Conservation (phyloP, 1,139 yeast genomes). For the Candida tunisiensis region DNA sequence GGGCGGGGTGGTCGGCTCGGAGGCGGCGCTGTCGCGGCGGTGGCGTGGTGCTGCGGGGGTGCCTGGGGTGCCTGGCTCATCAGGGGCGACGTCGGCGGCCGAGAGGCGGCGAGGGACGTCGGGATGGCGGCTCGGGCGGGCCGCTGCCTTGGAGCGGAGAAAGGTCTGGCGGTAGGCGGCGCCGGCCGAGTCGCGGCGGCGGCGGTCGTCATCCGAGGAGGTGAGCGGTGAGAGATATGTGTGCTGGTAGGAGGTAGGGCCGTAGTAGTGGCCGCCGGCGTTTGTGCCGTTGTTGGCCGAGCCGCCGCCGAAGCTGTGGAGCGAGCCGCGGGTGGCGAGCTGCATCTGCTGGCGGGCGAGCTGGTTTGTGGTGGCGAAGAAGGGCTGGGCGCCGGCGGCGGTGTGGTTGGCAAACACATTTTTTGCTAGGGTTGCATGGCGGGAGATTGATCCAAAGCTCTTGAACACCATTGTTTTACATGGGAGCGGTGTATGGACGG, state of each 20-base stretch:
- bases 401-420: slow-evolving; percentile 11
- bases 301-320: slow-evolving; percentile 3
- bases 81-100: slow-evolving; percentile 2
- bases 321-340: slow-evolving; percentile 14
- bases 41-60: background rate
- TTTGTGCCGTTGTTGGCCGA: slow-evolving; percentile 4
- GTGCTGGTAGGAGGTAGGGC: slow-evolving; percentile 9
- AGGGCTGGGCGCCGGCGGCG: slow-evolving; percentile 17
- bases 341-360: slow-evolving; percentile 23
- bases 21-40: background rate
- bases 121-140: slow-evolving; percentile 2
- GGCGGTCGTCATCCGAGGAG: slow-evolving; percentile 16
- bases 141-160: background rate
- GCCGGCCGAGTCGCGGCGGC: slow-evolving; percentile 2
- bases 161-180: slow-evolving; percentile 1
- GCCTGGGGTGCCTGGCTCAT: background rate
- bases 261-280: slow-evolving; percentile 5
- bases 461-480: slow-evolving; percentile 16
- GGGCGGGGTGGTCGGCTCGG: no score
- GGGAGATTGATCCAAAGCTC: slow-evolving; percentile 19
- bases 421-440: slow-evolving; percentile 20
- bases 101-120: slow-evolving; percentile 3
- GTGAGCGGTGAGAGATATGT: slow-evolving; percentile 13
- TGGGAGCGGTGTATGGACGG: background rate
- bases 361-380: slow-evolving; percentile 23